Conservation (phyloP, 192 early-diverging fungal genomes). For the Umbelopsis vinacea region DNA sequence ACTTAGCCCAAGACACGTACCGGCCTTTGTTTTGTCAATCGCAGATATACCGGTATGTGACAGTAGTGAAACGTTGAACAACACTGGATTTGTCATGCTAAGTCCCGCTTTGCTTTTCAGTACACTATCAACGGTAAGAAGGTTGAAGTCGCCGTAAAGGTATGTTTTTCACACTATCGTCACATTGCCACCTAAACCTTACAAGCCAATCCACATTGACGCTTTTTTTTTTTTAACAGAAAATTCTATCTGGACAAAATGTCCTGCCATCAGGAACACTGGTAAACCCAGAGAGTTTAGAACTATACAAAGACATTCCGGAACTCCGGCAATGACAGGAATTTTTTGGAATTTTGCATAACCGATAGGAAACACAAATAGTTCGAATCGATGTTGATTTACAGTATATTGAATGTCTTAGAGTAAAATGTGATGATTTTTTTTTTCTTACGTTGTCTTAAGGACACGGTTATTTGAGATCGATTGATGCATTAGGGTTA, state of each 20-base stretch:
- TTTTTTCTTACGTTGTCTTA: too few relatives aligned
- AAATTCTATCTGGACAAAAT: constrained; percentile 78
- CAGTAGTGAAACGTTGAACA: neutral
- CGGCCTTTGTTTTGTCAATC: constrained; percentile 80
- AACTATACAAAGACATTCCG: constrained; percentile 83
- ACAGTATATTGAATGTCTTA: too few relatives aligned
- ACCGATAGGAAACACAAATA: too few relatives aligned
- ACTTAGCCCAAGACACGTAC: constrained; percentile 92
- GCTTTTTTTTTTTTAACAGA: constrained; percentile 41
- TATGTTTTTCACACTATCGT: constrained; percentile 22
- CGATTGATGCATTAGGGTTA: neutral
- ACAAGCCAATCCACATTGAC: too few relatives aligned
- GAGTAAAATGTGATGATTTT: too few relatives aligned
- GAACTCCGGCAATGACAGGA: constrained; percentile 46
- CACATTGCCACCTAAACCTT: neutral
- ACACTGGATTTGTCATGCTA: neutral
- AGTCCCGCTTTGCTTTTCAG: constrained; percentile 30
- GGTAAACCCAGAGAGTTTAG: constrained; percentile 88
- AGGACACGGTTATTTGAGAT: neutral
- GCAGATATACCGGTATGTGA: constrained; percentile 78
- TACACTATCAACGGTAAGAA: constrained; percentile 98
- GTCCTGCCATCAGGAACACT: constrained; percentile 80
- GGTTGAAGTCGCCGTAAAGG: constrained; percentile 95
- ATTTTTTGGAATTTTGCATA: too few relatives aligned
- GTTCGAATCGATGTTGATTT: too few relatives aligned